Conservation (phyloP, 2,329 filamentous ascomycete genomes). For the Trematosphaeria pertusa region DNA sequence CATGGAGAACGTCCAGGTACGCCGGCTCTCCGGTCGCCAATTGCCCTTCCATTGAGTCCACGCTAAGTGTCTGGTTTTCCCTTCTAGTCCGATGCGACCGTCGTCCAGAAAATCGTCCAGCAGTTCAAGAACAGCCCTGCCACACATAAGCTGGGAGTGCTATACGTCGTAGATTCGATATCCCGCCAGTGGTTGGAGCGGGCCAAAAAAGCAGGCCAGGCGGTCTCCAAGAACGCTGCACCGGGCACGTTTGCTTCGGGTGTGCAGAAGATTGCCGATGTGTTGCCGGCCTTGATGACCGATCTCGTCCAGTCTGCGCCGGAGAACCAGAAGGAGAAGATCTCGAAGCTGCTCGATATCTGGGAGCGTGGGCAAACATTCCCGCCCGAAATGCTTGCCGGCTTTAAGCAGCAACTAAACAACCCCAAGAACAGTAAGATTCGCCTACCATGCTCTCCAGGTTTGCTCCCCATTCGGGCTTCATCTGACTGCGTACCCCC, state of each 20-base stretch:
- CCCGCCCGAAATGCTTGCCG: constrained; percentile 76
- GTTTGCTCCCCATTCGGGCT: constrained; percentile 7
- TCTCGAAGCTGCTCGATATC: constrained; percentile 93
- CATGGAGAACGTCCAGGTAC: constrained; percentile 61
- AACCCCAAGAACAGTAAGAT: constrained; percentile 70
- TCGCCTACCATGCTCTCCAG: constrained; percentile 31
- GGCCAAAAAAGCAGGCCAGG: constrained; percentile 83
- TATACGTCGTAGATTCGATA: constrained; percentile 99
- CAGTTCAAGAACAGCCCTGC: constrained; percentile 94
- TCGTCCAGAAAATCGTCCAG: constrained; percentile 95
- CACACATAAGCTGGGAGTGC: constrained; percentile 96
- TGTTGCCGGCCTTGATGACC: constrained; percentile 93
- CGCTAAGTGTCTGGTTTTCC: constrained; percentile 33
- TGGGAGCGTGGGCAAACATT: constrained; percentile 98
- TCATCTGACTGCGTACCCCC: constrained; percentile 13
- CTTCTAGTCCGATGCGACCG: constrained; percentile 84
- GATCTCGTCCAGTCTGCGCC: constrained; percentile 90
- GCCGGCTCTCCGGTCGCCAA: constrained; percentile 20
- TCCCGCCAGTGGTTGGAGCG: constrained; percentile 98
- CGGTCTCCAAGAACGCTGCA: constrained; percentile 76
- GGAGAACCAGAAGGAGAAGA: constrained; percentile 95
- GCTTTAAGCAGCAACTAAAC: constrained; percentile 82
- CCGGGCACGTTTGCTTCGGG: constrained; percentile 95
- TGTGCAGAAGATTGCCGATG: constrained; percentile 94
- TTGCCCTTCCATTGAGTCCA: constrained; percentile 15